phyloP scores from a whole-genome alignment of 371 early-diverging fungal genomes.

The Blakeslea trispora region DNA sequence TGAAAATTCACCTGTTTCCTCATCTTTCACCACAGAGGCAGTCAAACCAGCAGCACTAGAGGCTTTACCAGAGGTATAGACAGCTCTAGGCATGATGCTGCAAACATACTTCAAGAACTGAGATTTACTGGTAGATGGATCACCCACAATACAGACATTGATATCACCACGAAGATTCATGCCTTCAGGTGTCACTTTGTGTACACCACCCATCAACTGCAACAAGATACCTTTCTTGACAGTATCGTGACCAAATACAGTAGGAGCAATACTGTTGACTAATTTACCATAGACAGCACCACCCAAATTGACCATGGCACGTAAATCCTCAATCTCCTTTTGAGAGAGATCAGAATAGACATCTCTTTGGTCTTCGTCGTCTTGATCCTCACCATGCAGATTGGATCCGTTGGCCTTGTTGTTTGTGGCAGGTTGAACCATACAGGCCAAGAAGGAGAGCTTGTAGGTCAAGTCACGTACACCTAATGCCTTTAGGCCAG shows the following conservation, averaged over 20 bases:
- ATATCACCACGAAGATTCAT: constrained; percentile 98
- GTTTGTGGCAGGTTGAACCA: constrained; percentile 67
- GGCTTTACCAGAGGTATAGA: constrained; percentile 99
- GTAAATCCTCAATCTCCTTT: constrained; percentile 77
- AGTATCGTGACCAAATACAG: constrained; percentile 94
- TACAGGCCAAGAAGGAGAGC: constrained; percentile 88
- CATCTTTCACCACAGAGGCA: constrained; percentile 95
- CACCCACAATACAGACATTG: constrained; percentile 98
- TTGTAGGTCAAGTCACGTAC: constrained; percentile 92
- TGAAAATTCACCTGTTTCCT: constrained; percentile 92
- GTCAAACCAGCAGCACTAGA: constrained; percentile 99
- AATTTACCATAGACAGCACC: constrained; percentile 86
- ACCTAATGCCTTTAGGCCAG: constrained; percentile 88
- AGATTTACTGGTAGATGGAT: constrained; percentile 99
- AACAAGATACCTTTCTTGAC: constrained; percentile 98
- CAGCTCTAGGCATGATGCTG: constrained; percentile 95
- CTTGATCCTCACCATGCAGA: constrained; percentile 59
- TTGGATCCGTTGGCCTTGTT: constrained; percentile 42
- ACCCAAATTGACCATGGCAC: constrained; percentile 67
- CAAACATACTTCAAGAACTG: constrained; percentile 99
- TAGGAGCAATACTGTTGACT: constrained; percentile 92
- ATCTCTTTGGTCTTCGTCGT: constrained; percentile 61
- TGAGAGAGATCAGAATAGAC: constrained; percentile 66
- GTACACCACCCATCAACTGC: constrained; percentile 97
- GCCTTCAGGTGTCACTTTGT: constrained; percentile 94